These are phyloP conservation scores for Thinopyrum elongatum DNA, from an alignment of 176 grass and related monocot species.

Conservation along the genomic window DNA sequence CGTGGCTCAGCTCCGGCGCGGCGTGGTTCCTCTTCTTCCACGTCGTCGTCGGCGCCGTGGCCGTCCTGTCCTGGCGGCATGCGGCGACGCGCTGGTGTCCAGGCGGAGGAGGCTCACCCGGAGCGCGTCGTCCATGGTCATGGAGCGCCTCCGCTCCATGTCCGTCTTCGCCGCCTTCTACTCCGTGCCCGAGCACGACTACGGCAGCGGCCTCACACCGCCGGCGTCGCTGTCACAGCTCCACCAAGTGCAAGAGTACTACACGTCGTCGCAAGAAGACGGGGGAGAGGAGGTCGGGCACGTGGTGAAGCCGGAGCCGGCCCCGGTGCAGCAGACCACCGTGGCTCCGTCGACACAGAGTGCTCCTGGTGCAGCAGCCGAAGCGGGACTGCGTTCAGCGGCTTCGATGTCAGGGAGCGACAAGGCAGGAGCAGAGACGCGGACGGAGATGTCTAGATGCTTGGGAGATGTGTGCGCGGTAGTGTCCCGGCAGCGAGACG, in stretches of 20 bases:
- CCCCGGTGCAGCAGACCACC: background rate
- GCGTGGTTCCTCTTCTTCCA: constrained; percentile 41
- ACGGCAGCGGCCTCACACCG: background rate
- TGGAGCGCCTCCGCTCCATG: constrained; percentile 24
- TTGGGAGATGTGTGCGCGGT: background rate
- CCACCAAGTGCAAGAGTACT: background rate
- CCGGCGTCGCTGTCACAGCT: background rate
- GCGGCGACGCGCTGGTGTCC: background rate
- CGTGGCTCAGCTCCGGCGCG: constrained; percentile 31
- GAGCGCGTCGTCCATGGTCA: constrained; percentile 24
- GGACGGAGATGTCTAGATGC: background rate
- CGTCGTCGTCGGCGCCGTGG: constrained; percentile 31
- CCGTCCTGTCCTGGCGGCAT: background rate
- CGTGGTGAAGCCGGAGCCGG: background rate
- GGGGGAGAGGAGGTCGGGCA: background rate
- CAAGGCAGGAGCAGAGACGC: background rate
- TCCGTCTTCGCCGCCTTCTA: constrained; percentile 18
- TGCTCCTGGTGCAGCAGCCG: background rate
- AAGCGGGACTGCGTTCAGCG: too few species aligned
- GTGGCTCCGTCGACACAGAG: background rate
- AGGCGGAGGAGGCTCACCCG: constrained; percentile 19
- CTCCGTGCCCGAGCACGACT: background rate
- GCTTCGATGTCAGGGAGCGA: background rate
- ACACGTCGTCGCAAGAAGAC: background rate
- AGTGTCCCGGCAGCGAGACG: background rate